Base-by-base conservation (phyloP, 306 rosid species). In the Trifolium dubium region DNA sequence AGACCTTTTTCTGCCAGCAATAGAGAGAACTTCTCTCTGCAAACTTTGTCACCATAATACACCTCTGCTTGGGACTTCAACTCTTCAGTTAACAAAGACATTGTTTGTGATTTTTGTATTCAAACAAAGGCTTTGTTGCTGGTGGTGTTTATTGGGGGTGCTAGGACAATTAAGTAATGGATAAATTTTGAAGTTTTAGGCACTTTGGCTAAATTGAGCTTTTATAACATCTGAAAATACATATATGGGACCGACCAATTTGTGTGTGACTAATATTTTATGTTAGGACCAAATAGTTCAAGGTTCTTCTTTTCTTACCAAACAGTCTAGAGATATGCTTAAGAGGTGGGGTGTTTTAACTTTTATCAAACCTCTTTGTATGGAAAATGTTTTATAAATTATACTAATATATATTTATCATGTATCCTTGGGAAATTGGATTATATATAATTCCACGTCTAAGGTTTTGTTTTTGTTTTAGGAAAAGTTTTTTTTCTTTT, bases 51-150 rank as follows among this genome's bases (percentile, higher is more conserved):
- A 1, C 96, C 89, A 31, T 87, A 35, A 9, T 53, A 86, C 10
- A 87, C 83, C 69, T 86, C 92, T 9, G 92, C 90, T 78, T 66
- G 83, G 14, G 84, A 83, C 72, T 82, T 88, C 83, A 90, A 65
- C 69, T 90, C 92, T 54, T 80, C 82, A 5, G 88, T 86, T 10
- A 86, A 61, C 3, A 54, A 15, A 41, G 71, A 15, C 86, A 81
- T 85, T 78, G 50, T 13, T 67, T 31, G n/a, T 30, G 62, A 14
- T 47, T 64, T 65, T 13, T 56, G 43, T 31, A 32, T 60, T 60
- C 14, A 23, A 55, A 55, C 6, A 19, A 19, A 54, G 32, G 63
- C 11, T 28, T 56, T 56, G 34, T n/a, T 62, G 46, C 34, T 62
- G 17, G 41, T 60, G 51, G 69, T 44, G 18, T 2, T 19, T 43